Base-by-base conservation (phyloP, 2,329 filamentous ascomycete species). In the Magnaporthiopsis rhizophila region DNA sequence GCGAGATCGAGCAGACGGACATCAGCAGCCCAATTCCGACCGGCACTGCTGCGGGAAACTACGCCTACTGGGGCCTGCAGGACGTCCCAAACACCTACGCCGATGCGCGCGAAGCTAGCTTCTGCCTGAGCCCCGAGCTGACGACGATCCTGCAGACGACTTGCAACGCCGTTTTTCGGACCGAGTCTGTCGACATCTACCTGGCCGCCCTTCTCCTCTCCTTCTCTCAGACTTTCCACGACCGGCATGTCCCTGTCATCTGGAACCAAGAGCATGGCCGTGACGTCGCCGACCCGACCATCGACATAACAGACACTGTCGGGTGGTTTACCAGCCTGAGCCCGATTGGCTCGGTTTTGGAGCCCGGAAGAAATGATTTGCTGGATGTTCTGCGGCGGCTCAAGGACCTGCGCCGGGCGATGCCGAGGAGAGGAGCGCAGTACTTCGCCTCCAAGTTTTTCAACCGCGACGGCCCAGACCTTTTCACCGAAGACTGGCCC, bases 241-340 rank as follows among this genome's bases (percentile, higher is more conserved):
- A 86, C 62, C 77, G 84, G 24, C 66, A 69, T 0, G 71, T 76
- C 0, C 85, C 84, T 0, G 79, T 80, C 1, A 69, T 87, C 0
- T 87, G 82, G 82, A 82, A 80, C 64, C 80, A 82, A 66, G 81
- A 83, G 65, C 77, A 80, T 53, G 82, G 82, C 21, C 75, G 82
- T 21, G 73, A 78, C n/a, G 70, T 74, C 2, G 77, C 77, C 66
- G 78, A 78, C 32, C 70, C 72, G 0, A 78, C 80, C 21, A 74
- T 82, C 15, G 81, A 86, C 71, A 77, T 86, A 0, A 79, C 80
- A 5, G 76, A 83, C 62, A 86, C 84, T 0, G 83, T 87, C 0
- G 85, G 84, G 2, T 86, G 83, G 83, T 86, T 87, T 67, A 85
- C 83, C 2, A 80, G 83, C 0, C 73, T 87, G 15, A 83, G 79